These are phyloP conservation scores for Vanderwaltozyma tropicalis DNA, from an alignment of 805 yeast genomes.

Conservation along the genomic window DNA sequence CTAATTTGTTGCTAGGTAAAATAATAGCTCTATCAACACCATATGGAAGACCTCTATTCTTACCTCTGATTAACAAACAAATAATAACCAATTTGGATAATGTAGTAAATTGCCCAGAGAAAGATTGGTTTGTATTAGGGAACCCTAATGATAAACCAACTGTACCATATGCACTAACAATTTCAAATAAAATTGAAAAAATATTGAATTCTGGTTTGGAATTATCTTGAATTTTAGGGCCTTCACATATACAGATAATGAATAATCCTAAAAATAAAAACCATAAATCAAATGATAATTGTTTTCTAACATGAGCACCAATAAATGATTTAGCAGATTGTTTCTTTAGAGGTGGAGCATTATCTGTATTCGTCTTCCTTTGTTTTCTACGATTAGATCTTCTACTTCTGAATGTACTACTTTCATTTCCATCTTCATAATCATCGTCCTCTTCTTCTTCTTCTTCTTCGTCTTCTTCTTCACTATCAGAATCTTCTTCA, in stretches of 20 bases:
- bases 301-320: slow-evolving; percentile 82
- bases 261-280: slow-evolving; percentile 78
- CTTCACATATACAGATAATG: slow-evolving; percentile 79
- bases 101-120: slow-evolving; percentile 59
- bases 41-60: slow-evolving; percentile 94
- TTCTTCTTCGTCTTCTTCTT: slow-evolving; percentile 7
- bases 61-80: slow-evolving; percentile 86
- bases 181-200: slow-evolving; percentile 72
- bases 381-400: slow-evolving; percentile 9
- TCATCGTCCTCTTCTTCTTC: slow-evolving; percentile 14
- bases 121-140: slow-evolving; percentile 54
- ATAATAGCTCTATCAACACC: slow-evolving; percentile 88
- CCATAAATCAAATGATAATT: slow-evolving; percentile 92
- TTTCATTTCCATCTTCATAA: slow-evolving; percentile 7
- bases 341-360: slow-evolving; percentile 11
- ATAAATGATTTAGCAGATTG: slow-evolving; percentile 42
- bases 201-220: slow-evolving; percentile 45
- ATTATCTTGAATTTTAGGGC: slow-evolving; percentile 41
- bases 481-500: slow-evolving; percentile 22
- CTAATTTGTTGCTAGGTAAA: slow-evolving; percentile 61
- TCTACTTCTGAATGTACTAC: slow-evolving; percentile 8
- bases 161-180: slow-evolving; percentile 92
- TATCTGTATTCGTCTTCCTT: slow-evolving; percentile 21
- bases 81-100: slow-evolving; percentile 76
- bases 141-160: slow-evolving; percentile 89